Percentiles rank a stretch among this genome's conserved stretches.
Evolutionary conservation across 148 eudicot species (phyloP).

Genomic region (Fallopia convolvulus): DNA sequence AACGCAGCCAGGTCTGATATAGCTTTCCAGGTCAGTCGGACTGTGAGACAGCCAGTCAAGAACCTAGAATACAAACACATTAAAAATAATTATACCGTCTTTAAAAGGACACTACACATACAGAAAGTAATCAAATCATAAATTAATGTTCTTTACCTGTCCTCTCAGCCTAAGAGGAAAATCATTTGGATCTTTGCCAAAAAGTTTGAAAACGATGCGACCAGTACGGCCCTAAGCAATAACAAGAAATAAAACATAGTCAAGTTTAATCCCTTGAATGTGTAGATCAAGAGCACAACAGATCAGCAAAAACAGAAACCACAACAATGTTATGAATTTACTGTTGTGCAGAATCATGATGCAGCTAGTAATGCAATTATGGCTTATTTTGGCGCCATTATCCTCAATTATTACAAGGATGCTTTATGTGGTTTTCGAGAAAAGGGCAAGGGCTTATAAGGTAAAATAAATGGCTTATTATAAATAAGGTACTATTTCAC

Average conservation of each 20-base stretch:
- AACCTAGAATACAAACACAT: constrained; percentile 33
- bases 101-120: constrained; percentile 1
- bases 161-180: constrained; percentile 64
- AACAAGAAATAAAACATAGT: neutral
- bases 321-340: neutral
- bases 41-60: constrained; percentile 73
- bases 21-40: constrained; percentile 89
- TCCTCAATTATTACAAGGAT: no score
- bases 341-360: neutral
- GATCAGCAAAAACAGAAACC: neutral
- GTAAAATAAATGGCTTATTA: no score
- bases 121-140: neutral
- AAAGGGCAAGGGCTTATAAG: neutral
- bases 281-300: neutral
- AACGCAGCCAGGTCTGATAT: constrained; percentile 91
- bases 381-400: no score
- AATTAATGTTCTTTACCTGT: constrained; percentile 37
- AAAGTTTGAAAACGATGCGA: constrained; percentile 71
- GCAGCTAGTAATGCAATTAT: neutral
- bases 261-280: neutral
- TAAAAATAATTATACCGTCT: constrained; percentile 14
- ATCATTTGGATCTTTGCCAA: constrained; percentile 87
- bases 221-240: constrained; percentile 70
- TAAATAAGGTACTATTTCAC: no score
- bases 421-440: neutral